Evolutionary conservation across 495 filamentous ascomycete genomes (phyloP), one percentile per base, ranked within the genome.

Genomic region (Xylaria venustula): DNA sequence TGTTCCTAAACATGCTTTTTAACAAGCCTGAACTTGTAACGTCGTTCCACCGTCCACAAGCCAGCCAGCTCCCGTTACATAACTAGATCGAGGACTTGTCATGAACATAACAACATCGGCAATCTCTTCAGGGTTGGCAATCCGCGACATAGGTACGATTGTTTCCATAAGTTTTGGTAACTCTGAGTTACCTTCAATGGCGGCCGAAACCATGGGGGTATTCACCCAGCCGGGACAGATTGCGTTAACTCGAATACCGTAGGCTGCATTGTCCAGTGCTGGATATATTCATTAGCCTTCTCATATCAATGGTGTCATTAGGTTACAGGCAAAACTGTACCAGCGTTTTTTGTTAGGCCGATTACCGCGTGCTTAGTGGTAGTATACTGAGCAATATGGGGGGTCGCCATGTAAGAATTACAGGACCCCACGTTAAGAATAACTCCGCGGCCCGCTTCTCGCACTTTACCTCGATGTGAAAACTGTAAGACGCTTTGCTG

Each of bases 381-480:
- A 0, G 73, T 75, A 54, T 82, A 82, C 0, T 69, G 72, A 15
- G 71, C 60, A 0, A 72, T 60, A 3, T 71, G 68, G 0, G 75
- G 66, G 1, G 70, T 70, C 1, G 70, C 66, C 17, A 76, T 57
- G 0, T 76, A 62, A 0, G 77, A 79, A 37, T 69, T 75, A 22
- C 75, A 71, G 2, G 75, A 79, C 12, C 77, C 77, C 25, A 79
- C 71, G 23, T 77, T 77, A 32, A 83, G 73, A 19, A 83, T 80
- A 1, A 68, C 71, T 8, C 80, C 79, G 17, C 73, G 53, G 3
- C 57, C n/a, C n/a, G n/a, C n/a, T n/a, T n/a, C n/a, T n/a, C n/a
- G n/a, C n/a, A n/a, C n/a, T n/a, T n/a, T n/a, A n/a, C n/a, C n/a
- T n/a, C n/a, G n/a, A n/a, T n/a, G n/a, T n/a, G n/a, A n/a, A n/a